phyloP scores from a whole-genome alignment of 2,329 filamentous ascomycete species.

The Fusarium sp. region DNA sequence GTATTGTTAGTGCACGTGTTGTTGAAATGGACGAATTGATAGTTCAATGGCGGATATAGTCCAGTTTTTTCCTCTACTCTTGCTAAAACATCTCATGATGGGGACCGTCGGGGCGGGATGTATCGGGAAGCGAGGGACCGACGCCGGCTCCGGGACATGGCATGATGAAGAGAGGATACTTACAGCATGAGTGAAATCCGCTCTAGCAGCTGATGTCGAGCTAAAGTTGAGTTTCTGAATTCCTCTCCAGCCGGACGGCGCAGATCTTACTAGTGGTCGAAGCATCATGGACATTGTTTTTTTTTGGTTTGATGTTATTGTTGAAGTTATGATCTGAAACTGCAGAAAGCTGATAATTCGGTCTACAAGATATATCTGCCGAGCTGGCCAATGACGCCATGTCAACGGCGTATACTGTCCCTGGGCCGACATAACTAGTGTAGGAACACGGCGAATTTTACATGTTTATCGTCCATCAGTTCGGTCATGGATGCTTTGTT shows the following conservation, averaged over 20 bases:
- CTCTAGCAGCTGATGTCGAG: constrained; percentile 43
- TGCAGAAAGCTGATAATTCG: constrained; percentile 6
- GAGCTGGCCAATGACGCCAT: constrained; percentile 13
- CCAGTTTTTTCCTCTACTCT: too few species aligned
- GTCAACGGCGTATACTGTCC: background rate
- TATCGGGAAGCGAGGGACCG: constrained; percentile 14
- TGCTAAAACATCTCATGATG: constrained; percentile 10
- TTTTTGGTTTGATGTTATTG: background rate
- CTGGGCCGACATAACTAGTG: background rate
- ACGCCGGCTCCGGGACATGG: constrained; percentile 17
- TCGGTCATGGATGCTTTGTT: background rate
- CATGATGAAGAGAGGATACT: constrained; percentile 32
- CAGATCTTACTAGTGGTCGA: constrained; percentile 7
- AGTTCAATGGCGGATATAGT: too few species aligned
- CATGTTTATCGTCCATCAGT: background rate
- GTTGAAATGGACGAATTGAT: background rate
- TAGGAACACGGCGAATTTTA: background rate
- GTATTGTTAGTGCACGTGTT: background rate
- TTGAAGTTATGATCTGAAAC: constrained; percentile 1
- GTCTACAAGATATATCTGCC: constrained; percentile 7
- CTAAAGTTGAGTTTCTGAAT: constrained; percentile 48
- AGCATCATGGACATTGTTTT: constrained; percentile 23
- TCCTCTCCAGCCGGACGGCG: background rate
- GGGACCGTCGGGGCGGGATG: constrained; percentile 1
- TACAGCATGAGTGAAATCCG: constrained; percentile 59